Percentiles rank a stretch among this genome's conserved stretches.
These are phyloP conservation scores for Colletotrichum tropicicola DNA, from an alignment of 2,329 filamentous ascomycete genomes.

Conservation along the genomic window DNA sequence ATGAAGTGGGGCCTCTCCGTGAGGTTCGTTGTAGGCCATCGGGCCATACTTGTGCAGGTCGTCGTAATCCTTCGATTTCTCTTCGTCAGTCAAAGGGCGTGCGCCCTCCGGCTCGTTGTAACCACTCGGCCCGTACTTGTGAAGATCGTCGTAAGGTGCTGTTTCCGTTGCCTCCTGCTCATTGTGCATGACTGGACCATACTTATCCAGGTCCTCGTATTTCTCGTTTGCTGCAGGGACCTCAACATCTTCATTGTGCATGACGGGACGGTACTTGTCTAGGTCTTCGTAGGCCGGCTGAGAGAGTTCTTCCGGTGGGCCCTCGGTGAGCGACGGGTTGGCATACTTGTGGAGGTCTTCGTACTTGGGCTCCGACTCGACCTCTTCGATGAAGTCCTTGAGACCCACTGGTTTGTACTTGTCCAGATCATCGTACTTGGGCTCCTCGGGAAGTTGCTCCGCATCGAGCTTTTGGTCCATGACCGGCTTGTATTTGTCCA, in stretches of 20 bases:
- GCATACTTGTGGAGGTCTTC: conserved; percentile 47
- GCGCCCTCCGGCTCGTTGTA: conserved; percentile 49
- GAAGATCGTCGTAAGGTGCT: conserved; percentile 49
- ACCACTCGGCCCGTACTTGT: conserved; percentile 43
- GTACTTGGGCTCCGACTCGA: conserved; percentile 35
- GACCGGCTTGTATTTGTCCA: conserved; percentile 46
- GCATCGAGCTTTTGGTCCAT: conserved; percentile 38
- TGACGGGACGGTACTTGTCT: conserved; percentile 40
- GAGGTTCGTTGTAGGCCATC: conserved; percentile 44
- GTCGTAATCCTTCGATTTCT: conserved; percentile 49
- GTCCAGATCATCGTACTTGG: conserved; percentile 51
- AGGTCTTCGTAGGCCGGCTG: conserved; percentile 44
- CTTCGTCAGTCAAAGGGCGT: conserved; percentile 40
- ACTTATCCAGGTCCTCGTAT: conserved; percentile 32
- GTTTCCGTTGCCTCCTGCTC: conserved; percentile 48
- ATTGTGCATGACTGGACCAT: conserved; percentile 36
- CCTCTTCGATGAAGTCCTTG: conserved; percentile 9
- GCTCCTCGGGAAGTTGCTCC: conserved; percentile 24
- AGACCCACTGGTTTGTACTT: conserved; percentile 45
- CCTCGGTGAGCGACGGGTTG: conserved; percentile 18
- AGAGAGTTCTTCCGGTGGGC: conserved; percentile 34
- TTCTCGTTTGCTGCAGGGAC: conserved; percentile 22
- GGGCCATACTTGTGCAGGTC: conserved; percentile 46
- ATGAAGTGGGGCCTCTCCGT: conserved; percentile 39
- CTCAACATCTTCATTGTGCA: conserved; percentile 43